Evolutionary conservation across 805 yeast species (phyloP), one percentile per base, ranked within the genome.

Genomic region (Teunomyces gatunensis): DNA sequence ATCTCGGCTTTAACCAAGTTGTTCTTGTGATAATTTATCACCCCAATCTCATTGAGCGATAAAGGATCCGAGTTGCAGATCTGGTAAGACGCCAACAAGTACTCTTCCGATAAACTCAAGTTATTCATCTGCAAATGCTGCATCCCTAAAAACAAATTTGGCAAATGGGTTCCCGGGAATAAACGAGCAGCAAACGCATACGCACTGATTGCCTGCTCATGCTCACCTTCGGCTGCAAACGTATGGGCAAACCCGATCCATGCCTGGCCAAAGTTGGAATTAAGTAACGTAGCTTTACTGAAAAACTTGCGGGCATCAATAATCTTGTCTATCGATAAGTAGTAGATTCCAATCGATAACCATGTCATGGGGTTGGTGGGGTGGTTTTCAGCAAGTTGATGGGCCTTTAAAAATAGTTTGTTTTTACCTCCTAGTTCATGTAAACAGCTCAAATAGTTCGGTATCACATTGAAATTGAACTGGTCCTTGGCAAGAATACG

Each of bases 201-300:
- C 0, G 98, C 98, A 47, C 97, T 86, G 18, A 94, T 86, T 1
- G 98, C 98, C 66, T 94, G 98, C 64, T 94, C 99, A 64, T 94
- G 97, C 66, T 94, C 99, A n/a, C 97, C 96, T 64, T 94, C 99
- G 2, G 88, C 85, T 0, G 97, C 97, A 78, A 91, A 94, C 0
- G 98, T 91, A 60, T 92, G 98, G 1, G 98, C 98, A 70, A 94
- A 94, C 2, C 97, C 99, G 29, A 94, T 83, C 99, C 99, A 94
- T 1, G 98, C 96, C 45, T 88, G 92, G 0, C 94, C 95, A 69
- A 88, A 90, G 54, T 84, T 87, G 2, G 99, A 95, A 58, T 89
- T 86, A 50, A 91, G 66, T 54, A 90, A 75, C 1, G 97, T 89
- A 0, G 97, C 91, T 62, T 89, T 90, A 35, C 94, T 85, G 67